Evolutionary conservation across 139 green algal species (phyloP), one percentile per base, ranked within the genome.

Genomic region (Penium margaritaceum): DNA sequence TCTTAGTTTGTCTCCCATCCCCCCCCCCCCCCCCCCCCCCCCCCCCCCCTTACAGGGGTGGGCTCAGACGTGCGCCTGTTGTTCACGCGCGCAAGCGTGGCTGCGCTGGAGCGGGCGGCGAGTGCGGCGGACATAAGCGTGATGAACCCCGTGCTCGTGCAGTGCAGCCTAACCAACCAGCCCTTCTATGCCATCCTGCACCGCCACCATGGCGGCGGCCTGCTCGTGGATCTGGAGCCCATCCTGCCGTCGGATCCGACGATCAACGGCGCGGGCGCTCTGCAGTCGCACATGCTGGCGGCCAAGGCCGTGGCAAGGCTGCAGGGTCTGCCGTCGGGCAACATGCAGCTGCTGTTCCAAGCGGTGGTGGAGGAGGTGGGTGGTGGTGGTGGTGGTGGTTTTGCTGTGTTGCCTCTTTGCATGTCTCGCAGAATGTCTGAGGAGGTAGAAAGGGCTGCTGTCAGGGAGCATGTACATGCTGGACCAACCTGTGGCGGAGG

Each of bases 241-340:
- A 44, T 44, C 24, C 14, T 44, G 5, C 58, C 32, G 9, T n/a
- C 58, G 1, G 58, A 66, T 29, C 32, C 32, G 1, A 30, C 58
- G n/a, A 34, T 69, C 19, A 41, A 30, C 37, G 62, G 24, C 7
- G 62, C 33, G 1, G 72, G 72, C 0, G 72, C 72, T 3, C 38
- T 79, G 3, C 32, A 68, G 27, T 74, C 61, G 21, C 72, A 79
- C 62, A 79, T 74, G 64, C 63, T 79, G 27, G 72, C 72, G n/a
- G 35, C 51, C 38, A 17, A 74, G 17, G 61, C 61, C 7, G 33
- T 79, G 14, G 15, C 39, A 5, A 21, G 61, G 7, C 72, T 79
- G 29, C 72, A 79, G 63, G 36, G 35, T 14, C 30, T 79, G n/a
- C 61, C 61, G 12, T 21, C 24, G 14, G 72, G 61, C 30, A 36